A percentile compares a stretch with the other conserved stretches of the same genome.
Evolutionary conservation across 177 flowering plant genomes (phyloP).

Genomic region (Vitis hybrid): DNA sequence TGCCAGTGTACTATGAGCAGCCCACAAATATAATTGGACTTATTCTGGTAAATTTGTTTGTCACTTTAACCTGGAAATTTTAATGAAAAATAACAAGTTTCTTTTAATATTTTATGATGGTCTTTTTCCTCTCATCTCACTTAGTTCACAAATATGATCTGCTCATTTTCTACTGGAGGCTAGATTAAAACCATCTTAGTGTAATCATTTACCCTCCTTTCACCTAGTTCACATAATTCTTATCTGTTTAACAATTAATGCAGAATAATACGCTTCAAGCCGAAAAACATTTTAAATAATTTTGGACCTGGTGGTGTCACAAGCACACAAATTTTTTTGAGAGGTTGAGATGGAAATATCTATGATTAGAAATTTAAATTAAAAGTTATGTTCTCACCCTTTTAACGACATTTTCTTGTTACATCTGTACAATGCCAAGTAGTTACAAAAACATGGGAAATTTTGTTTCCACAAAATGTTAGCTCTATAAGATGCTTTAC

Average conservation of each 20-base stretch:
- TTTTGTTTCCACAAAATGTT: too few relatives aligned
- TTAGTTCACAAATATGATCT: neutral
- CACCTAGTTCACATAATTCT: neutral
- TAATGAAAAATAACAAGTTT: too few relatives aligned
- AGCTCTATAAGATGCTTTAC: too few relatives aligned
- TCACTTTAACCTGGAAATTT: too few relatives aligned
- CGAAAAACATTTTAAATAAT: neutral
- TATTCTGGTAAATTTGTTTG: slow-evolving; percentile 52
- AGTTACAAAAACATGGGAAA: too few relatives aligned
- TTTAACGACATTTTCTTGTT: neutral
- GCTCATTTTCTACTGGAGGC: neutral
- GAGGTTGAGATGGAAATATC: neutral
- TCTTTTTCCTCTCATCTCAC: too few relatives aligned
- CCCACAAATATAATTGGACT: slow-evolving; percentile 83
- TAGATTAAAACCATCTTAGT: neutral
- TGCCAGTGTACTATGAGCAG: slow-evolving; percentile 86
- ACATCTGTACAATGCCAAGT: neutral
- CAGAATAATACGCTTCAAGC: neutral
- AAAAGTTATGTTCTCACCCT: neutral
- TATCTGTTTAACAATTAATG: neutral
- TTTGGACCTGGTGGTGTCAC: neutral
- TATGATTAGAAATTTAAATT: neutral
- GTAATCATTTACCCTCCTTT: neutral
- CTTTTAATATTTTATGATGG: too few relatives aligned
- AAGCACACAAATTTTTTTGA: neutral